Evolutionary conservation across 106 monocot species (phyloP), one percentile per base, ranked within the genome.

Genomic region (Dioscorea alata): DNA sequence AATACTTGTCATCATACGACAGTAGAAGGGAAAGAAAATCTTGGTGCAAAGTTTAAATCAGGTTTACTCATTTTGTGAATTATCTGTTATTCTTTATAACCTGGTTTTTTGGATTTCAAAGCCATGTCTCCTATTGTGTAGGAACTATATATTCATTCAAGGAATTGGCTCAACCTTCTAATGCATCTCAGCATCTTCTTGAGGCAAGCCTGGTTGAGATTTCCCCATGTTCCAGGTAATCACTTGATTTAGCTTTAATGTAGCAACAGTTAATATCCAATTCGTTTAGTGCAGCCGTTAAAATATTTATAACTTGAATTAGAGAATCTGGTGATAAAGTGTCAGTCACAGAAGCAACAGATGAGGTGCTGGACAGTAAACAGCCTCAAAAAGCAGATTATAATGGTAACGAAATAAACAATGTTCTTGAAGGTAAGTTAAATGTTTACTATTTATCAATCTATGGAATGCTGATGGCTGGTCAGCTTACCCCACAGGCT

Each of bases 171-270:
- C 71, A 80, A 63, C 63, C 68, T 71, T 68, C 20, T 63, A 33
- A 49, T 71, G 20, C 59, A 63, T 74, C 81, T 22, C 80, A 82
- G 24, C 75, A 63, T 65, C 32, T 57, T 76, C 24, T 64, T 35
- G 63, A 77, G 65, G 48, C 75, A n/a, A 49, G 5, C 66, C 18
- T 51, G 61, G 62, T 23, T 20, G 72, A 82, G 17, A 48, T 17
- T 71, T 23, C 69, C 12, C 71, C 77, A 24, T 71, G 62, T 67
- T 68, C 56, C 49, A 71, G 77, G 93, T 88, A 85, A 28, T 73
- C 34, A 49, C 48, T 70, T 59, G 48, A n/a, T 15, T 4, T 19
- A 57, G 28, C 18, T 59, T 60, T 12, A 7, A 9, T 32, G 32
- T 12, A 67, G 15, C 20, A 63, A 21, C 23, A 23, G 63, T 61